Base-by-base conservation (phyloP, 129 eudicot genomes). In the Silybum marianum region DNA sequence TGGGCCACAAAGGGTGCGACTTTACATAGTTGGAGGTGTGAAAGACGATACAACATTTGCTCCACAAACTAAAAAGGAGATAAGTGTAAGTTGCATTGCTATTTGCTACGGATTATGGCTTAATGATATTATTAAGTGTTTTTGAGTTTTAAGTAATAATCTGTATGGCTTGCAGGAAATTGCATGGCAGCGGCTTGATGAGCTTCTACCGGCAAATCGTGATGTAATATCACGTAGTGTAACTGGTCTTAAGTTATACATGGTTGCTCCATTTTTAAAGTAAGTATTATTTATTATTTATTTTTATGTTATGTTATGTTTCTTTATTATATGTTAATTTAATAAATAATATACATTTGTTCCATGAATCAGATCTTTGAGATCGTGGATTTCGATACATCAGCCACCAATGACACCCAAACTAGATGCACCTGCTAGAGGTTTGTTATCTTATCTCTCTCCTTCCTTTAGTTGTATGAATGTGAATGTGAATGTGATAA, bases 101-200 rank as follows among this genome's bases (percentile, higher is more conserved):
- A 32, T 32, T 32, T 32, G 5, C 6, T 32, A 32, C 0, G 36
- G 36, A 32, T 32, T 32, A 32, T 32, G 6, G 6, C 36, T 32
- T 6, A 32, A 32, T 32, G 36, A 32, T 32, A 32, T 32, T 32
- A 32, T 4, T 32, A 3, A 32, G 36, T 32, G 36, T 32, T 32
- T 32, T 28, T 28, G 30, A 28, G 12, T 75, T 7, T 75, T 7
- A 28, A 30, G 9, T 32, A 75, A 58, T 19, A 32, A 32, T 32
- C 36, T 7, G 34, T 7, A 28, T 58, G 48, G 63, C 18, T 79
- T 76, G 81, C 90, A 96, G 98, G 99, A 96, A 93, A 96, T 96
- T 77, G 99, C 98, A 76, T 96, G 99, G 99, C 98, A 91, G 14
- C 90, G 98, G 30, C 89, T 96, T 72, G 99, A 96, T 81, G 99